phyloP scores from a whole-genome alignment of 148 eudicot species.

The Heliosperma pusillum region DNA sequence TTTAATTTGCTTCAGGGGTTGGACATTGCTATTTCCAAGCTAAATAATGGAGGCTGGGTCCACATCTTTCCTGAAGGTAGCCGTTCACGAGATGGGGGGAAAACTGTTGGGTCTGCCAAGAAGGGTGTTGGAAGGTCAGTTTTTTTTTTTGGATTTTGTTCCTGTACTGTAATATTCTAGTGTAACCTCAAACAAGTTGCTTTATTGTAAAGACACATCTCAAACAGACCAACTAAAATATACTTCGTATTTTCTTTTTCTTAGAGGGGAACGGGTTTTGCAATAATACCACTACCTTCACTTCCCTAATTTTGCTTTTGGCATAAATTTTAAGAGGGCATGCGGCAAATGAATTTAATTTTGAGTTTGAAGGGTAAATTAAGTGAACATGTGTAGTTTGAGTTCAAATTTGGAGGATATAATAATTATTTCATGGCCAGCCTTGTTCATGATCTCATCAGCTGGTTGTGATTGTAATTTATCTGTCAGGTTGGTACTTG shows the following conservation, averaged over 20 bases:
- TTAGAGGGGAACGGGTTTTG: background rate
- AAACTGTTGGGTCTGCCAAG: slow-evolving; percentile 66
- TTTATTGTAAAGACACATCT: background rate
- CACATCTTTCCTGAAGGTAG: slow-evolving; percentile 98
- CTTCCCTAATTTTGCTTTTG: background rate
- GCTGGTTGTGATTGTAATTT: slow-evolving; percentile 7
- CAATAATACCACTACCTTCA: background rate
- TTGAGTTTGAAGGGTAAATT: background rate
- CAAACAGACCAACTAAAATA: background rate
- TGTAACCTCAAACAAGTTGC: background rate
- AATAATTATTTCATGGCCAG: background rate
- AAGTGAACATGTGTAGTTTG: background rate
- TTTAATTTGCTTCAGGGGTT: slow-evolving; percentile 52
- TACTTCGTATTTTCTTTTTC: background rate
- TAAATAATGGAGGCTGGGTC: slow-evolving; percentile 89
- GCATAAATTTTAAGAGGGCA: background rate
- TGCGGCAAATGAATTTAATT: background rate
- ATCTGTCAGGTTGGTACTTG: slow-evolving; percentile 66
- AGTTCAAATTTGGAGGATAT: too few relatives aligned
- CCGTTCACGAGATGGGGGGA: slow-evolving; percentile 94
- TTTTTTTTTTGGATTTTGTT: background rate
- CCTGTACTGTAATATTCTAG: background rate
- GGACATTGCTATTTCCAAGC: slow-evolving; percentile 85
- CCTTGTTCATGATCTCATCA: background rate
- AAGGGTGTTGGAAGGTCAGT: slow-evolving; percentile 82